Percentiles rank a stretch among this genome's conserved stretches.
Conservation (phyloP, 1,284 basidiomycete species). For the Moesziomyces sp. region DNA sequence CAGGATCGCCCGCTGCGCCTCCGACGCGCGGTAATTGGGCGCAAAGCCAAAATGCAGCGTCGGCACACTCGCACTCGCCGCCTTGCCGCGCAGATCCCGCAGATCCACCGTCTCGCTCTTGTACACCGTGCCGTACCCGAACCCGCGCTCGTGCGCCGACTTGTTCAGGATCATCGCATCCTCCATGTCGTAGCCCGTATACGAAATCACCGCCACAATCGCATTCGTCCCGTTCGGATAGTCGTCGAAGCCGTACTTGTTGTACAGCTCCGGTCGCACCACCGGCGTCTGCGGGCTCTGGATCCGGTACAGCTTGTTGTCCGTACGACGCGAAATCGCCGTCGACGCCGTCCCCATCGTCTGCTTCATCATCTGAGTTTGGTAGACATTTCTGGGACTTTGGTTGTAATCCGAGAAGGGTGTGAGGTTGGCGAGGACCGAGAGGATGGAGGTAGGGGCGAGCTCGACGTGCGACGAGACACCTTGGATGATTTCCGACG, state of each 20-base stretch:
- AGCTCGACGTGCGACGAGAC: slow-evolving; percentile 89
- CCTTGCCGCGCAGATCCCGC: slow-evolving; percentile 74
- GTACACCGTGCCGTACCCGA: slow-evolving; percentile 96
- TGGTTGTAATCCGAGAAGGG: slow-evolving; percentile 93
- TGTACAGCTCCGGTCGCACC: slow-evolving; percentile 90
- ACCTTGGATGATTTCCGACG: slow-evolving; percentile 84
- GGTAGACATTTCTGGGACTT: slow-evolving; percentile 74
- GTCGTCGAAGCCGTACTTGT: slow-evolving; percentile 97
- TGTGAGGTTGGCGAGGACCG: slow-evolving; percentile 76
- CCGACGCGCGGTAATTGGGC: slow-evolving; percentile 64
- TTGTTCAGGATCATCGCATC: slow-evolving; percentile 99
- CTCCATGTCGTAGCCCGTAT: slow-evolving; percentile 99
- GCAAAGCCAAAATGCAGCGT: slow-evolving; percentile 83
- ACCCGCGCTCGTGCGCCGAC: slow-evolving; percentile 96
- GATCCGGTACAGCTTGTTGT: slow-evolving; percentile 97
- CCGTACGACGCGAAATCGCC: slow-evolving; percentile 87
- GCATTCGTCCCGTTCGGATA: slow-evolving; percentile 99
- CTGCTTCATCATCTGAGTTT: slow-evolving; percentile 98
- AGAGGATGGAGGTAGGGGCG: slow-evolving; percentile 93
- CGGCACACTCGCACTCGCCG: slow-evolving; percentile 68
- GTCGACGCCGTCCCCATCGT: slow-evolving; percentile 99
- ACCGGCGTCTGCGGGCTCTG: slow-evolving; percentile 95
- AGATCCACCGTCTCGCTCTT: slow-evolving; percentile 94
- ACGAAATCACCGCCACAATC: slow-evolving; percentile 98
- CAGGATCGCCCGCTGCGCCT: slow-evolving; percentile 72